phyloP scores from a whole-genome alignment of 768 basidiomycete species.

The Cytidiella melzeri region DNA sequence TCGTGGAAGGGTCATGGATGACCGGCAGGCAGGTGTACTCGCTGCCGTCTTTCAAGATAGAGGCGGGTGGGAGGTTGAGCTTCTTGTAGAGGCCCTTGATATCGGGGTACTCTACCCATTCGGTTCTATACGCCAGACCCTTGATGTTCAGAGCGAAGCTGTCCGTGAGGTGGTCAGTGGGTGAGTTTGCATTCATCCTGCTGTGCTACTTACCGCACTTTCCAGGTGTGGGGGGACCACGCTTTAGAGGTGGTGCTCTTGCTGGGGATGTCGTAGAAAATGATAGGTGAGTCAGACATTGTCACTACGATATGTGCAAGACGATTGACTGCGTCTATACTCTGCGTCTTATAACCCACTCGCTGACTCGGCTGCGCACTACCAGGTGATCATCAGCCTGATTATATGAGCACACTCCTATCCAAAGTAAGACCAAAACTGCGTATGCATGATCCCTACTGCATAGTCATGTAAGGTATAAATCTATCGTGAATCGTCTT shows the following conservation, averaged over 20 bases:
- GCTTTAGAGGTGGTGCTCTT: conserved; percentile 19
- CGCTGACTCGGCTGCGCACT: too few relatives aligned
- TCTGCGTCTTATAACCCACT: too few relatives aligned
- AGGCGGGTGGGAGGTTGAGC: conserved; percentile 32
- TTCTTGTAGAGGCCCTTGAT: conserved; percentile 32
- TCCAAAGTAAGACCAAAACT: too few relatives aligned
- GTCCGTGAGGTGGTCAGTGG: not conserved
- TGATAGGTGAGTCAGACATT: too few relatives aligned
- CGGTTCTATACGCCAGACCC: conserved; percentile 36
- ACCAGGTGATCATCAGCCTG: too few relatives aligned
- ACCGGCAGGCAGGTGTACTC: conserved; percentile 42
- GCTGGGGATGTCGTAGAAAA: conserved; percentile 42
- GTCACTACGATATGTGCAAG: too few relatives aligned
- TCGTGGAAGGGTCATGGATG: conserved; percentile 43
- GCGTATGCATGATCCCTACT: too few relatives aligned
- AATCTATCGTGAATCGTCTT: conserved; percentile 26
- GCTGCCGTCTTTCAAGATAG: conserved; percentile 23
- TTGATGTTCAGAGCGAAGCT: conserved; percentile 34
- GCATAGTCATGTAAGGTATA: conserved; percentile 20
- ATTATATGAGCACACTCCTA: too few relatives aligned
- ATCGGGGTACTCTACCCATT: conserved; percentile 47
- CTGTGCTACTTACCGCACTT: conserved; percentile 30
- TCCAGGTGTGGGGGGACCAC: conserved; percentile 45
- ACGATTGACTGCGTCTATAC: too few relatives aligned
- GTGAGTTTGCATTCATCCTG: not conserved